These are phyloP conservation scores for Yamadazyma sp. DNA, from an alignment of 1,139 yeast species.

Conservation along the genomic window DNA sequence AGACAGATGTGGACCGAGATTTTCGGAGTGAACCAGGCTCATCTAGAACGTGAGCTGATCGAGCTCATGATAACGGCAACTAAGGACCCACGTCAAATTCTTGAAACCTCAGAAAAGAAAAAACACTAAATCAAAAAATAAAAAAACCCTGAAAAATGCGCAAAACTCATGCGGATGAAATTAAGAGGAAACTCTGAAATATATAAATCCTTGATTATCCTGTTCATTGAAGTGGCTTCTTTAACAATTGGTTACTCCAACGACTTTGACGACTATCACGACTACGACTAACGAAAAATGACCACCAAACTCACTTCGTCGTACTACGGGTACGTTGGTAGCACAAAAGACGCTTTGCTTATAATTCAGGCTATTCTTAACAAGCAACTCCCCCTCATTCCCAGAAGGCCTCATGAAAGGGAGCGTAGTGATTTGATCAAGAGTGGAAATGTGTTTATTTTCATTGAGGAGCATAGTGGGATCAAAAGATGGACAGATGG, in stretches of 20 bases:
- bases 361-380: conserved; percentile 77
- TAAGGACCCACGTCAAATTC: too few species aligned
- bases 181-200: conserved; percentile 2
- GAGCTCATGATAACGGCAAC: not conserved
- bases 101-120: not conserved
- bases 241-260: not conserved
- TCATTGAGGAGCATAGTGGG: conserved; percentile 78
- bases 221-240: not conserved
- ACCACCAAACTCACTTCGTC: conserved; percentile 49
- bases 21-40: not conserved
- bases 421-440: conserved; percentile 67
- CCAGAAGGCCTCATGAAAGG: conserved; percentile 78
- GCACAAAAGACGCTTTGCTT: conserved; percentile 79
- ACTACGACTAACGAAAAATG: conserved; percentile 1
- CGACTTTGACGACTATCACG: too few species aligned
- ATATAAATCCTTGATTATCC: conserved; percentile 3
- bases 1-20: too few species aligned
- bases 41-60: too few species aligned
- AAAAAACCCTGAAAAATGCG: conserved; percentile 5
- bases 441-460: conserved; percentile 82
- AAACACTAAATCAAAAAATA: not conserved
- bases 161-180: conserved; percentile 6
- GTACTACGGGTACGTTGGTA: conserved; percentile 73
- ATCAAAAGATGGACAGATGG: conserved; percentile 96
- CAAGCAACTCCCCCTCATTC: conserved; percentile 61